Conservation (phyloP, 768 basidiomycete species). For the Termitomyces bulborhizus region DNA sequence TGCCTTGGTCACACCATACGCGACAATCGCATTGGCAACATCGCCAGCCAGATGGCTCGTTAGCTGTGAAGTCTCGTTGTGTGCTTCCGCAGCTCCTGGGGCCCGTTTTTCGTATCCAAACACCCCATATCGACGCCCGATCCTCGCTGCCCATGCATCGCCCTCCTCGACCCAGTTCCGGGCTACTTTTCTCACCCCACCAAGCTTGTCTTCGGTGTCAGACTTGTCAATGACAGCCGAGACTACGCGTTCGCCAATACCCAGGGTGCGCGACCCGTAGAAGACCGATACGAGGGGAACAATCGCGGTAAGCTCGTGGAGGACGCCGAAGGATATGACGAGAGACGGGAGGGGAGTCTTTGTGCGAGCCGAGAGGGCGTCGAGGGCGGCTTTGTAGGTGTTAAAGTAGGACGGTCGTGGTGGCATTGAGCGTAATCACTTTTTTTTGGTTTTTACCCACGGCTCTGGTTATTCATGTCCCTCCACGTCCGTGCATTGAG, state of each 20-base stretch:
- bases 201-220: conserved; percentile 19
- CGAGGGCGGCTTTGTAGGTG: conserved; percentile 49
- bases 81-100: conserved; percentile 20
- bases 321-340: conserved; percentile 66
- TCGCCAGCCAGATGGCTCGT: conserved; percentile 57
- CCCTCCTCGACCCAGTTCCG: conserved; percentile 73
- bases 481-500: conserved; percentile 4
- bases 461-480: conserved; percentile 4
- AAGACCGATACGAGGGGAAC: conserved; percentile 72
- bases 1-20: conserved; percentile 79
- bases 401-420: conserved; percentile 27
- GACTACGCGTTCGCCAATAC: conserved; percentile 65
- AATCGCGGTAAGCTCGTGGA: conserved; percentile 84
- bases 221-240: conserved; percentile 22
- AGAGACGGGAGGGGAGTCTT: conserved; percentile 75
- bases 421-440: background rate
- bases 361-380: conserved; percentile 58
- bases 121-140: conserved; percentile 73
- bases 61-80: conserved; percentile 17
- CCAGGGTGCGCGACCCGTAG: conserved; percentile 58
- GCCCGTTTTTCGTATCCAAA: conserved; percentile 67
- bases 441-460: conserved; percentile 13
- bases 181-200: conserved; percentile 41
- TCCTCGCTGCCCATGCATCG: conserved; percentile 58
- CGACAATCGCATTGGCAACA: conserved; percentile 76